A percentile compares a stretch with the other conserved stretches of the same genome.
phyloP scores from a whole-genome alignment of 352 stramenopile species.

The Phytophthora tentaculata region DNA sequence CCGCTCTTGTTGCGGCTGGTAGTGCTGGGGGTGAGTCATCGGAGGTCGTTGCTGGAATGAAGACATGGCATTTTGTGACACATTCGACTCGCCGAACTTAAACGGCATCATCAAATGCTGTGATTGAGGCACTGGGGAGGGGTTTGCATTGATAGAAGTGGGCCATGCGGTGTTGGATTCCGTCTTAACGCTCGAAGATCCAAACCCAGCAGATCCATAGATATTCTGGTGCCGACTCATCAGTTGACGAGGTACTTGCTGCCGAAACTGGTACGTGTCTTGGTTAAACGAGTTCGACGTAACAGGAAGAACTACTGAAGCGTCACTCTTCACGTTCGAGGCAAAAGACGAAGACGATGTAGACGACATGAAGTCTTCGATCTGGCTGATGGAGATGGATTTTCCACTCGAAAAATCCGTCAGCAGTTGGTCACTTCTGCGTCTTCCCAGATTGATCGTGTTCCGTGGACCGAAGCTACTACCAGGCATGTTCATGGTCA shows the following conservation, averaged over 20 bases:
- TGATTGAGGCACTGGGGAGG: constrained; percentile 12
- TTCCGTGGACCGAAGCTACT: constrained; percentile 20
- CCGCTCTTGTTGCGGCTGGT: constrained; percentile 35
- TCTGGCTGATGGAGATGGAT: constrained; percentile 24
- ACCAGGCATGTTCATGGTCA: constrained; percentile 20
- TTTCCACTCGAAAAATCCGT: constrained; percentile 19
- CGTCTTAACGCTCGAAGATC: constrained; percentile 17
- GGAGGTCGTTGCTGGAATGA: constrained; percentile 28
- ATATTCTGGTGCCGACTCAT: constrained; percentile 33
- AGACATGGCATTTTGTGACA: constrained; percentile 9
- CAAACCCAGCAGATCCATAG: constrained; percentile 16
- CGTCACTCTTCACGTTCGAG: constrained; percentile 36
- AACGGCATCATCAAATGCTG: constrained; percentile 44
- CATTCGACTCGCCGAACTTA: constrained; percentile 40
- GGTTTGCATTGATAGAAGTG: constrained; percentile 19
- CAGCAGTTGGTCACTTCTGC: constrained; percentile 44
- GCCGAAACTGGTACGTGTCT: constrained; percentile 30
- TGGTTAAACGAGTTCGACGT: constrained; percentile 36
- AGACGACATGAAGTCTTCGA: constrained; percentile 36
- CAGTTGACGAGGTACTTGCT: constrained; percentile 26
- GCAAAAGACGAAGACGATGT: constrained; percentile 26
- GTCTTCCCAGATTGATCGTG: constrained; percentile 23
- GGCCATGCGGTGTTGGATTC: constrained; percentile 23
- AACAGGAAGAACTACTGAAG: constrained; percentile 40
- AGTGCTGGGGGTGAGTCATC: constrained; percentile 29